Evolutionary conservation across 805 yeast species (phyloP).

Genomic region (Nakazawaea wyomingensis): DNA sequence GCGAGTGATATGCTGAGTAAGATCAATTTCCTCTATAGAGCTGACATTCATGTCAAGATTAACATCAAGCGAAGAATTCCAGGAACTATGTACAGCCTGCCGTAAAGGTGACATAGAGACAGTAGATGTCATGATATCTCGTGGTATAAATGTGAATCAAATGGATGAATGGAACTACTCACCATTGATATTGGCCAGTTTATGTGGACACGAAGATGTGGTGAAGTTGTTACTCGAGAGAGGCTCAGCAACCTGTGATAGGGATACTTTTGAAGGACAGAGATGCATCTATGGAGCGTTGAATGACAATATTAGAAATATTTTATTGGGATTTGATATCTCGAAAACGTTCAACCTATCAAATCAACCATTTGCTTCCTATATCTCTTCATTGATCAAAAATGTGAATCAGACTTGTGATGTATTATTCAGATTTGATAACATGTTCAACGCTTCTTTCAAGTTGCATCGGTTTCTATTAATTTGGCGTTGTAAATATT

Average conservation of each 20-base stretch:
- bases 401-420: constrained; percentile 28
- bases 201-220: constrained; percentile 68
- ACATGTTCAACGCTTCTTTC: constrained; percentile 12
- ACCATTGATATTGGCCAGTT: constrained; percentile 65
- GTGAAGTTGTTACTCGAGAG: constrained; percentile 55
- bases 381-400: constrained; percentile 44
- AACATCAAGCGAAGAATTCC: constrained; percentile 26
- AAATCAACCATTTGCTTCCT: constrained; percentile 66
- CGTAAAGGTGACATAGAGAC: constrained; percentile 62
- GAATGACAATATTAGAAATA: constrained; percentile 56
- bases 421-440: constrained; percentile 24
- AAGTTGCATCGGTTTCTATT: constrained; percentile 38
- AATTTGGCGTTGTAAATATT: constrained; percentile 29
- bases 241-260: constrained; percentile 68
- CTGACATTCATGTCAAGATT: not conserved
- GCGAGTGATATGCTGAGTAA: too few species aligned
- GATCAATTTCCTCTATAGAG: not conserved
- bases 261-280: constrained; percentile 80
- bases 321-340: constrained; percentile 56
- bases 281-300: constrained; percentile 74
- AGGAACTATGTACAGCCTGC: constrained; percentile 59
- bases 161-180: constrained; percentile 73
- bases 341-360: constrained; percentile 61
- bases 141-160: constrained; percentile 46
- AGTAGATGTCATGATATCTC: constrained; percentile 51